These are phyloP conservation scores for Typha latifolia DNA, from an alignment of 176 grass and related monocot species.

Conservation along the genomic window DNA sequence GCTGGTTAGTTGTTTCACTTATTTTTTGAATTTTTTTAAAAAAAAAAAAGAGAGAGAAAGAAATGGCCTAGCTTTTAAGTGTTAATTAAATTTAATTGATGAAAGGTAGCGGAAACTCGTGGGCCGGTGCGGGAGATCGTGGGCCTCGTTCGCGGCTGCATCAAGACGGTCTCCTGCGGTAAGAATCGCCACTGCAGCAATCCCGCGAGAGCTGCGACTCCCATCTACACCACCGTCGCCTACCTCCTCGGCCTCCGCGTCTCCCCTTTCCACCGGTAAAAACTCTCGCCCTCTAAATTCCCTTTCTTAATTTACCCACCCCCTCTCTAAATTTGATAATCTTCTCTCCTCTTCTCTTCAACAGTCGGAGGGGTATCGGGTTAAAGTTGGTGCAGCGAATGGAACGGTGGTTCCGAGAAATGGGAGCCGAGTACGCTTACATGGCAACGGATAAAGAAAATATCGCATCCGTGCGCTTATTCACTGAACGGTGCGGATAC, in stretches of 20 bases:
- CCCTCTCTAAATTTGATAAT: neutral
- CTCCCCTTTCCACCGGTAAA: constrained; percentile 30
- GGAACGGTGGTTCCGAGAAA: constrained; percentile 65
- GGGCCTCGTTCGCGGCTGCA: constrained; percentile 82
- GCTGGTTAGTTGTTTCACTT: constrained; percentile 41
- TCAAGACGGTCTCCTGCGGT: constrained; percentile 68
- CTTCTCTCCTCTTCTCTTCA: neutral
- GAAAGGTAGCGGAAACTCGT: constrained; percentile 42
- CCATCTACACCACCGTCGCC: constrained; percentile 46
- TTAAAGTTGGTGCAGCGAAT: constrained; percentile 49
- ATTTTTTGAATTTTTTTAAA: neutral
- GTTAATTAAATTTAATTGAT: no score
- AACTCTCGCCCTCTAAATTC: no score
- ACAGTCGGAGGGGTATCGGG: constrained; percentile 59
- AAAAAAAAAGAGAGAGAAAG: constrained; percentile 3
- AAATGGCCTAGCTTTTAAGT: neutral
- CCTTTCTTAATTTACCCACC: neutral
- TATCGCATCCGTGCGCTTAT: constrained; percentile 57
- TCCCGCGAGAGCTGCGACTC: neutral
- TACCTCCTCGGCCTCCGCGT: constrained; percentile 85
- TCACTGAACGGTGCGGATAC: constrained; percentile 78
- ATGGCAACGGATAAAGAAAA: constrained; percentile 81
- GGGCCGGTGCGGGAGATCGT: constrained; percentile 39
- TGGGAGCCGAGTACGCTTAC: constrained; percentile 72
- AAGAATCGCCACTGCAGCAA: neutral